Evolutionary conservation across 2,329 filamentous ascomycete genomes (phyloP), one percentile per base, ranked within the genome.

Genomic region (Ascochyta lentis): DNA sequence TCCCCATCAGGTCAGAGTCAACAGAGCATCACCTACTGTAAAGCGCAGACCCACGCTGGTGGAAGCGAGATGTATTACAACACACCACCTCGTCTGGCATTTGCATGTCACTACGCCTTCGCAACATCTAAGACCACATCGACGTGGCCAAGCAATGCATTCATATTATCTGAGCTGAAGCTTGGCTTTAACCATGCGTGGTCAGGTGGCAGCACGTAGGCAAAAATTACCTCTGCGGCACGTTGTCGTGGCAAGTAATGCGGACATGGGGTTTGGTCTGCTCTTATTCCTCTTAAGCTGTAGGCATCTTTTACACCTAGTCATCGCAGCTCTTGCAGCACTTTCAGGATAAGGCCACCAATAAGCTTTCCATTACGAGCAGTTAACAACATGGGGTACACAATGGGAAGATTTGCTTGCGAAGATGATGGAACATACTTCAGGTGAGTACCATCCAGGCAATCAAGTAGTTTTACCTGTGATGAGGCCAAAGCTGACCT

Each of bases 11-110:
- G 47, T 50, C 49, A 44, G 48, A 39, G 29, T 48, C 39, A 23
- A 58, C 29, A 42, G 48, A 57, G 45, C 50, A 49, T 38, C 50
- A 39, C 13, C n/a, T 39, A 38, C 49, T 43, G 51, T 47, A 22
- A 38, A 55, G 40, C 42, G 16, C 24, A 46, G 51, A 49, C 56
- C 61, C 59, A 47, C 59, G 40, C 55, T 55, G 40, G 44, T 48
- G 40, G 34, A 57, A 45, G 44, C 57, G 52, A 58, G 31, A 26
- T 43, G 55, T 47, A 48, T 44, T 38, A 27, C 49, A 50, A 41
- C 7, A 34, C 34, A 19, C 19, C 15, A 38, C 26, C 26, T 45
- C 39, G 27, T n/a, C 39, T 6, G 9, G 23, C 39, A 27, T 15
- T 12, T 27, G 23, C 13, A 27, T 41, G 39, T 13, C 24, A 16